These are phyloP conservation scores for Mentha longifolia DNA, from an alignment of 257 asterid genomes.

Conservation along the genomic window DNA sequence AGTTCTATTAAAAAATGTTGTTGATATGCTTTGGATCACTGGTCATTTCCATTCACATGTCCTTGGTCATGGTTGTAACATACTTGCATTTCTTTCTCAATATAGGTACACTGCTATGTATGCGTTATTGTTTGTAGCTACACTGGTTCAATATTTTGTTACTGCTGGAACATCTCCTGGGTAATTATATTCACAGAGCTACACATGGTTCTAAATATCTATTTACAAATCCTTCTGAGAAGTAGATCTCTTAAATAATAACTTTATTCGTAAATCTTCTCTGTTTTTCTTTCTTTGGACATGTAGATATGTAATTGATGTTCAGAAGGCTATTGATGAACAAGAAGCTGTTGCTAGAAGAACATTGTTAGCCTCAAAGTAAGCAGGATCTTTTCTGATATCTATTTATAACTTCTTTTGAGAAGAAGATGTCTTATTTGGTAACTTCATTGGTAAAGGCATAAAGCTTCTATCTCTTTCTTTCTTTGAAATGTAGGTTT, in stretches of 20 bases:
- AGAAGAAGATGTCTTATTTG: conserved; percentile 12
- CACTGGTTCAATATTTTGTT: conserved; percentile 82
- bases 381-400: conserved; percentile 48
- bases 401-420: conserved; percentile 21
- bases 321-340: conserved; percentile 77
- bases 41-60: conserved; percentile 8
- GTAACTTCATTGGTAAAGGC: conserved; percentile 18
- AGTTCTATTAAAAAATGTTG: background rate
- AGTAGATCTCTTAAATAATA: conserved; percentile 12
- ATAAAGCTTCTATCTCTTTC: background rate
- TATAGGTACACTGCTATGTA: conserved; percentile 74
- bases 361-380: conserved; percentile 68
- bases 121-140: conserved; percentile 60
- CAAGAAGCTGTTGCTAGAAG: conserved; percentile 65
- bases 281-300: conserved; percentile 23
- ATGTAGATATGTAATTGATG: conserved; percentile 79
- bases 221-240: conserved; percentile 18
- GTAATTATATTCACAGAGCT: conserved; percentile 49
- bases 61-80: conserved; percentile 18
- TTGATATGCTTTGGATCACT: background rate
- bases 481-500: conserved; percentile 51
- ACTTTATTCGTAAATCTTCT: conserved; percentile 26
- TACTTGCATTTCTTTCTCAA: conserved; percentile 28
- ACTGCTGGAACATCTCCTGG: conserved; percentile 94
- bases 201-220: conserved; percentile 25